Base-by-base conservation (phyloP, 1,284 basidiomycete species). In the Fomitopsis palustris region DNA sequence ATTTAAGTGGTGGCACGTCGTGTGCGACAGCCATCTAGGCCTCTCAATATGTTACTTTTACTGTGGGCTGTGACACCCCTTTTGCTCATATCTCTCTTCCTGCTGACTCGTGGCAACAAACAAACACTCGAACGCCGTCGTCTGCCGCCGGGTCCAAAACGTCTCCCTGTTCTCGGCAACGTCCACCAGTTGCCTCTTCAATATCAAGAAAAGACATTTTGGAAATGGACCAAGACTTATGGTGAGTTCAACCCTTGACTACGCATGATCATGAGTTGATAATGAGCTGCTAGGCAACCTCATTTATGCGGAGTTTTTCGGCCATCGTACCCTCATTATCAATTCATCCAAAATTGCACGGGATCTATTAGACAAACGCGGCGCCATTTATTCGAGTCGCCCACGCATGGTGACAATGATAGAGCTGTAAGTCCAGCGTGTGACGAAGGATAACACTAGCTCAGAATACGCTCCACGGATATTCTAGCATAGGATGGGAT, bases 141-240 rank as follows among this genome's bases (percentile, higher is more conserved):
- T 27, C 45, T 23, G 65, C 63, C 63, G 4, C 62, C 62, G 1
- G 64, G 64, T 16, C 64, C 64, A 10, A 56, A 41, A 16, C 57
- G 55, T 9, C 55, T 59, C 42, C 64, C 64, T 16, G 23, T 66
- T 17, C 49, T 66, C 14, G 64, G 64, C 21, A 66, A 64, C 37
- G 33, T 61, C 0, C 59, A 61, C 33, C 59, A 64, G 27, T 41
- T 64, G 47, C 61, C 64, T 25, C 9, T 23, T 8, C 25, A 29
- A 16, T 49, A 27, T 10, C 45, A 49, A n/a, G 45, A 49, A 14
- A 10, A 31, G 14, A 49, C 25, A 1, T 31, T 49, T n/a, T 8
- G 0, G 8, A 10, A 4, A 29, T 49, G 45, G 45, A 3, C 45
- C 0, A 27, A 31, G 29, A 7, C 21, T 25, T 49, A 49, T n/a